A percentile compares a stretch with the other conserved stretches of the same genome.
These are phyloP conservation scores for Tilletia caries DNA, from an alignment of 1,284 basidiomycete species.

Conservation along the genomic window DNA sequence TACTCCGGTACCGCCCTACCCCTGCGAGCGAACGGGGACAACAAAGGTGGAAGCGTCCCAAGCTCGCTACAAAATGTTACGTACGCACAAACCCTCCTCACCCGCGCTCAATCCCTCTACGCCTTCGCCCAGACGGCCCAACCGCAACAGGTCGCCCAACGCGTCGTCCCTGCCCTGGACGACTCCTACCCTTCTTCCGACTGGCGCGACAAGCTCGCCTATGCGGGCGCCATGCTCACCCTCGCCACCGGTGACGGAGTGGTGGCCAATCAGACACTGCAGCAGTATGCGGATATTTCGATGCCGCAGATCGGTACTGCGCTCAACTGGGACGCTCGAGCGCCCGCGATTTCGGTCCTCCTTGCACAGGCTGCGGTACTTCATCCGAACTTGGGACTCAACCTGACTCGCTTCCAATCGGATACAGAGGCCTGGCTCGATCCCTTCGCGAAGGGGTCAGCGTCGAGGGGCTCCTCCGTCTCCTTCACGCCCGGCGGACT, in stretches of 20 bases:
- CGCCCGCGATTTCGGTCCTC: constrained; percentile 70
- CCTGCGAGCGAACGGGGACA: constrained; percentile 28
- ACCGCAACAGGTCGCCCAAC: constrained; percentile 58
- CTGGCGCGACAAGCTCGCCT: constrained; percentile 58
- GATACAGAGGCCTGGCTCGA: constrained; percentile 77
- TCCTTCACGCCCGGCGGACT: constrained; percentile 64
- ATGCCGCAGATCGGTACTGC: constrained; percentile 54
- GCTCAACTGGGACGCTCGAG: constrained; percentile 86
- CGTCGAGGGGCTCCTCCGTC: constrained; percentile 49
- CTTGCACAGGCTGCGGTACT: constrained; percentile 59
- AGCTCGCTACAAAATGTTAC: constrained; percentile 69
- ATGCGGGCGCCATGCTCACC: constrained; percentile 73
- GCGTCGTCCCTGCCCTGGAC: constrained; percentile 65
- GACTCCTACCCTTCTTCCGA: constrained; percentile 70
- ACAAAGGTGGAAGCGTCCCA: constrained; percentile 34
- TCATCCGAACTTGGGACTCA: constrained; percentile 63
- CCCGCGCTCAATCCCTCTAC: constrained; percentile 73
- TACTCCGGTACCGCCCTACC: constrained; percentile 63
- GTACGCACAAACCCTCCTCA: constrained; percentile 68
- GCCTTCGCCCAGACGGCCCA: constrained; percentile 63
- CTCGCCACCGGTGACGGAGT: constrained; percentile 65
- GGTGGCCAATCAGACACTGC: constrained; percentile 66
- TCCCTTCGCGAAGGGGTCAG: constrained; percentile 62
- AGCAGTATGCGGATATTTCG: constrained; percentile 60
- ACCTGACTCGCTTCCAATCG: constrained; percentile 66